Percentiles rank a stretch among this genome's conserved stretches.
Evolutionary conservation across 1,139 yeast species (phyloP).

Genomic region (Candida gigantensis): DNA sequence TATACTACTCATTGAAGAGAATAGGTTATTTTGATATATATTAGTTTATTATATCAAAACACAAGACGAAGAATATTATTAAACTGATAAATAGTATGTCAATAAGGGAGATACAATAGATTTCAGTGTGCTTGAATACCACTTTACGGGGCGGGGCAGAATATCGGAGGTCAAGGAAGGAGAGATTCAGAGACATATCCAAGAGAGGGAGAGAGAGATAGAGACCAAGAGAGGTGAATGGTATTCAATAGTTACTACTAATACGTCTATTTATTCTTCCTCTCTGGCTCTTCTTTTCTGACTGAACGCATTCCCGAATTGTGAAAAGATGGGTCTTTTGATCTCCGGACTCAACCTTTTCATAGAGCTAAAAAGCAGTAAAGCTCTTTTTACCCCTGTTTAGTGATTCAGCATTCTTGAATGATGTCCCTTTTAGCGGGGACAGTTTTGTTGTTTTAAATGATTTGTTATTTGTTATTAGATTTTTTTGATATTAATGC

Average conservation of each 20-base stretch:
- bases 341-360: not conserved
- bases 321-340: not conserved
- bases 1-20: not conserved
- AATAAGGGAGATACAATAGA: not conserved
- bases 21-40: constrained; percentile 5
- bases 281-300: not conserved
- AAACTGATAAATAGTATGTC: not conserved
- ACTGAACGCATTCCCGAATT: no score
- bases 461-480: not conserved
- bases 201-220: no score
- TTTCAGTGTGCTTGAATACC: not conserved
- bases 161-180: not conserved
- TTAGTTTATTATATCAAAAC: constrained; percentile 6
- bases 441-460: no score
- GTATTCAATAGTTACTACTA: not conserved
- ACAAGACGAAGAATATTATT: not conserved
- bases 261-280: not conserved
- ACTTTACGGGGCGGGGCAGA: not conserved
- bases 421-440: no score
- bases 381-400: not conserved
- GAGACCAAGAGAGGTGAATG: not conserved
- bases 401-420: not conserved
- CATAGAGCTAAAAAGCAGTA: not conserved
- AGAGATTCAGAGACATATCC: no score
- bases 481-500: no score